Percentiles rank a stretch among this genome's conserved stretches.
These are phyloP conservation scores for Penicillium sp. DNA, from an alignment of 2,329 filamentous ascomycete species.

Conservation along the genomic window DNA sequence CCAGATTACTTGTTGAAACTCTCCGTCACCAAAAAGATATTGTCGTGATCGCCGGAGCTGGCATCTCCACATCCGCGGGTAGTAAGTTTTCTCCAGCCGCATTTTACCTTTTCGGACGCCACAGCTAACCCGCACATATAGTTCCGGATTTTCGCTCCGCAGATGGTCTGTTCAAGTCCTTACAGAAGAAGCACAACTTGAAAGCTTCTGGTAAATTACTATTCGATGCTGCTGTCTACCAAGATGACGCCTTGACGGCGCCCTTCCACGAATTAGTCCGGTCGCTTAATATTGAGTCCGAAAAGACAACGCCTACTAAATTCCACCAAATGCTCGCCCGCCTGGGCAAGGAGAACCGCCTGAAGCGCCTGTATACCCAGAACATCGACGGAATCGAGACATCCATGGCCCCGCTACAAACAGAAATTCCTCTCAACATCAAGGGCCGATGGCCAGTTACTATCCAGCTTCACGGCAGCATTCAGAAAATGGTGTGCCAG, in stretches of 20 bases:
- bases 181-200: slow-evolving; percentile 83
- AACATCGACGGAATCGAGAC: slow-evolving; percentile 97
- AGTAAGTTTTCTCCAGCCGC: slow-evolving; percentile 58
- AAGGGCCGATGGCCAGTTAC: slow-evolving; percentile 93
- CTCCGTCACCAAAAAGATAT: slow-evolving; percentile 92
- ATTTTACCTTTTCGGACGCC: slow-evolving; percentile 7
- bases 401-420: slow-evolving; percentile 74
- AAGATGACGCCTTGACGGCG: slow-evolving; percentile 81
- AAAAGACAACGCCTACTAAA: slow-evolving; percentile 74
- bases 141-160: slow-evolving; percentile 96
- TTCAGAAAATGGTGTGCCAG: slow-evolving; percentile 95
- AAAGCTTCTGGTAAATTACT: slow-evolving; percentile 93
- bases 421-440: slow-evolving; percentile 74
- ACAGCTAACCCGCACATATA: slow-evolving; percentile 35
- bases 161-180: slow-evolving; percentile 81
- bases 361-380: slow-evolving; percentile 90
- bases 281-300: slow-evolving; percentile 76
- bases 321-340: slow-evolving; percentile 95
- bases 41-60: slow-evolving; percentile 92
- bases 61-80: slow-evolving; percentile 94
- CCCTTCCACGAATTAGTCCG: slow-evolving; percentile 97
- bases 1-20: slow-evolving; percentile 71
- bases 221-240: slow-evolving; percentile 97
- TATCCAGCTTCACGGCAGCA: slow-evolving; percentile 87
- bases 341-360: slow-evolving; percentile 79